Evolutionary conservation across 1,139 yeast genomes (phyloP), one percentile per base, ranked within the genome.

Genomic region (Kodamaea suecica): DNA sequence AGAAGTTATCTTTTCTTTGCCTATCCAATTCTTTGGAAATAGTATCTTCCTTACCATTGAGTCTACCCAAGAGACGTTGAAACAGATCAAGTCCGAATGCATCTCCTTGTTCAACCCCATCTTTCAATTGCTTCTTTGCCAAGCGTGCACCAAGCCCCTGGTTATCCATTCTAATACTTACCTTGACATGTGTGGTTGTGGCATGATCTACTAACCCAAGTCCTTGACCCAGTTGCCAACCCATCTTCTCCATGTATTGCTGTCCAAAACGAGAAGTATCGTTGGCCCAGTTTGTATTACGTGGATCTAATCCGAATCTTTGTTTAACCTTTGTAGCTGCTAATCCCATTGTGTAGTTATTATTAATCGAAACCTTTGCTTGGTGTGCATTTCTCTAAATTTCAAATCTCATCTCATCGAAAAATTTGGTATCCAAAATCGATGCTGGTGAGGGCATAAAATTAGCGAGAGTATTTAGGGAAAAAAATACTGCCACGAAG

Each of bases 251-350:
- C 39, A 92, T 59, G 57, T 88, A 88, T 51, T 83, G 78, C 56
- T 85, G 96, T 1, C 98, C 98, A 53, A 92, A 92, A 39, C 96
- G 65, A 6, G 70, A 67, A 0, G 84, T 83, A 50, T 92, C 80
- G 55, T 88, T 87, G 23, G 97, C 84, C 99, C 99, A 92, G 46
- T 79, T 76, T 3, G 96, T 88, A 53, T 92, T 92, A 51, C 97
- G 70, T 12, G 98, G 99, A 61, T 92, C 99, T 31, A 73, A 63
- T 11, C 97, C 97, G 58, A 90, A 84, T 52, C 94, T 76, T 51
- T 86, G 95, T 52, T 84, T 87, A 16, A 75, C 78, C 55, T 80
- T 84, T 3, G 81, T 73, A 5, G 88, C 97, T 27, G 97, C 95
- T 46, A 92, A 75, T 35, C 98, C 98, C 95, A 86, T 81, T 13